Percentiles rank a stretch among this genome's conserved stretches.
Conservation (phyloP, 106 monocot genomes). For the Dendrobium chrysotoxum region DNA sequence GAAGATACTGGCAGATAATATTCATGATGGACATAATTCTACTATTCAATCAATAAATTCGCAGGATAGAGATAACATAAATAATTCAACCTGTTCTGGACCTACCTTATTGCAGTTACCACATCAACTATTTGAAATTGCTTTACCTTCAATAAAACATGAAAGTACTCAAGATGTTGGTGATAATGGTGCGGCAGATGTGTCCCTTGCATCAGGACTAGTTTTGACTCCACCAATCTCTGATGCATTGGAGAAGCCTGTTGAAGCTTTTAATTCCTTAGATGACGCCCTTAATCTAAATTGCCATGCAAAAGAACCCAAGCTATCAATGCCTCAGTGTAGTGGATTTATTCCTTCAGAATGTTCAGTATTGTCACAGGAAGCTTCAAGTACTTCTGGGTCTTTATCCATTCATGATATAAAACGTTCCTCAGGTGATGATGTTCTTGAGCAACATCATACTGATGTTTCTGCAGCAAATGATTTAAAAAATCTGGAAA, state of each 20-base stretch:
- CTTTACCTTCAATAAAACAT: conserved; percentile 14
- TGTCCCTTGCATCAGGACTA: background rate
- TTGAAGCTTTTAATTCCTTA: conserved; percentile 3
- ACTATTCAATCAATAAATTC: conserved; percentile 17
- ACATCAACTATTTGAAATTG: conserved; percentile 27
- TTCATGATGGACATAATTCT: conserved; percentile 16
- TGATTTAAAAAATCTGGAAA: conserved; percentile 29
- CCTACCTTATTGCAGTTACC: conserved; percentile 24
- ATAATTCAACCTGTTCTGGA: conserved; percentile 10
- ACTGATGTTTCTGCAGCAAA: conserved; percentile 18
- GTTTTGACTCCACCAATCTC: background rate
- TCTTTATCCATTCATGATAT: conserved; percentile 22
- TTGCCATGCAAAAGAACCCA: background rate
- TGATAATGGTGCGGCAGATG: background rate
- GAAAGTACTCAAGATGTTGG: conserved; percentile 2
- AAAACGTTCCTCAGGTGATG: conserved; percentile 26
- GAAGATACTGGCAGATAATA: conserved; percentile 15
- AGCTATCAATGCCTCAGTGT: background rate
- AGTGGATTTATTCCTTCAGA: background rate
- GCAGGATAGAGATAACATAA: conserved; percentile 17
- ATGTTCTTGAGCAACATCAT: conserved; percentile 5
- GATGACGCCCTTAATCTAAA: background rate
- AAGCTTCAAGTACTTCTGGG: conserved; percentile 8
- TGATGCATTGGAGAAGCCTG: background rate
- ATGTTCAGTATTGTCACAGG: background rate